Evolutionary conservation across 1,139 yeast species (phyloP), one percentile per base, ranked within the genome.

Genomic region (Blastobotrys proliferans): DNA sequence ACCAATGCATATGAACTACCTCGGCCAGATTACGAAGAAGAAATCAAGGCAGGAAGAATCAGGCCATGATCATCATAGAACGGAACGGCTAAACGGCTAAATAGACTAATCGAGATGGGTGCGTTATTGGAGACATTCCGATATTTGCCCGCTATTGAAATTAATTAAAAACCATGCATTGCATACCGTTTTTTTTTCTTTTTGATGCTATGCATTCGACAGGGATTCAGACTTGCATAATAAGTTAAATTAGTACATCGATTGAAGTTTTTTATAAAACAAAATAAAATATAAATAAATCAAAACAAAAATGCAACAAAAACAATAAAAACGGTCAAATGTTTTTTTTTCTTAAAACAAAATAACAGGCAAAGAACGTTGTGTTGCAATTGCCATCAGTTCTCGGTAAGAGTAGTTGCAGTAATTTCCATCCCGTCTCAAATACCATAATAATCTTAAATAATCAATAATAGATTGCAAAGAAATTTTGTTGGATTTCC

Each of bases 1-100:
- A 54, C 62, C 1, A 63, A 63, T 13, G 76, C 71, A 1, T 76
- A 59, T 49, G 78, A 75, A 42, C 50, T 67, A 36, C 64, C 67
- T 10, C 62, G 79, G 45, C 77, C 76, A 2, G 66, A 58, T 35
- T 73, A 34, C 26, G 18, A 17, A 3, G 22, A 24, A 18, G 45
- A 42, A 28, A 10, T 27, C 6, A 25, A 38, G 18, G 18, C 26
- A 4, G 41, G 41, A n/a, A 38, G 34, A n/a, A 38, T 37, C 18
- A 25, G 24, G 18, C 6, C 18, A 9, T 8, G 10, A 14, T 17
- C 17, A 13, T 14, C 13, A 16, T 22, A 11, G 26, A 8, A 22
- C 11, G 26, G 26, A 22, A 22, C 26, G 26, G 26, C 11, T 22
- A 22, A 24, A 24, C 8, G 11, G 11, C 11, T 9, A 24, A 24